Percentiles rank a stretch among this genome's conserved stretches.
These are phyloP conservation scores for Persicaria maculosa DNA, from an alignment of 148 eudicot species.

Conservation along the genomic window DNA sequence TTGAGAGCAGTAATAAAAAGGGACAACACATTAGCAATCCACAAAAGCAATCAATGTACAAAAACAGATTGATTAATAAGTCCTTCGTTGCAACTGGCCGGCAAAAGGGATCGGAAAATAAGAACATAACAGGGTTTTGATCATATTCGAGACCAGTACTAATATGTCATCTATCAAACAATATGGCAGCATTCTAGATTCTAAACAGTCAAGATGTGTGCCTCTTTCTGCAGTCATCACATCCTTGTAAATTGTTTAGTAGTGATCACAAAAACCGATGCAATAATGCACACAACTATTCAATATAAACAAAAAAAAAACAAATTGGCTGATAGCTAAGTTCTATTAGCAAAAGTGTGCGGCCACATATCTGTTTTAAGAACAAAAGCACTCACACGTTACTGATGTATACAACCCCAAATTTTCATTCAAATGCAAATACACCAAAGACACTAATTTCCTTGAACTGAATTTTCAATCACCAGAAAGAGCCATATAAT, in stretches of 20 bases:
- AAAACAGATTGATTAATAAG: background rate
- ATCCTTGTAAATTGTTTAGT: background rate
- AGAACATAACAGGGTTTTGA: background rate
- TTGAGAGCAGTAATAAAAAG: slow-evolving; percentile 21
- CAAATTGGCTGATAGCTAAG: background rate
- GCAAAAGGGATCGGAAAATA: background rate
- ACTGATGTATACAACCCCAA: too few relatives aligned
- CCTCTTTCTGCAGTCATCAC: background rate
- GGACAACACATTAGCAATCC: background rate
- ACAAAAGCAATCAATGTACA: background rate
- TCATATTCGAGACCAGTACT: background rate
- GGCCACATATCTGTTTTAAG: background rate
- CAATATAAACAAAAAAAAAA: background rate
- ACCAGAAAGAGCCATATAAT: background rate
- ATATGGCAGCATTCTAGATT: background rate
- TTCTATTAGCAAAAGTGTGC: background rate
- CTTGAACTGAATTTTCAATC: background rate
- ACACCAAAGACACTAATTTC: background rate
- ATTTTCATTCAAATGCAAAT: background rate
- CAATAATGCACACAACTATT: background rate
- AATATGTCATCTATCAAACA: background rate
- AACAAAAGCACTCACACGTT: too few relatives aligned
- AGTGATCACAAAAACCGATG: background rate
- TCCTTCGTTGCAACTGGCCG: background rate
- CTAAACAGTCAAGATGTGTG: background rate